Conservation (phyloP, 768 basidiomycete species). For the Gyrodon lividus region DNA sequence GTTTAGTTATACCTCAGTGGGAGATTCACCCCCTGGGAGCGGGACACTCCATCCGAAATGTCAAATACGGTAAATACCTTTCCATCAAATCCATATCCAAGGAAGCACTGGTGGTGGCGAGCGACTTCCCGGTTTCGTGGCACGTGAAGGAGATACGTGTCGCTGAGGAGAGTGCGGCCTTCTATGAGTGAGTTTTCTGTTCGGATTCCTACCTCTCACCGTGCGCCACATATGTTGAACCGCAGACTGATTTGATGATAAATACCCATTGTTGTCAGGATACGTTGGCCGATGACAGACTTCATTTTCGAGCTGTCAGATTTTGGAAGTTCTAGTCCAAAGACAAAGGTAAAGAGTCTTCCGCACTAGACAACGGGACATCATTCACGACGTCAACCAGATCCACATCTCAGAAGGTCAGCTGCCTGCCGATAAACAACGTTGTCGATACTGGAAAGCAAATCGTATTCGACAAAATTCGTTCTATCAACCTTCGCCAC, state of each 20-base stretch:
- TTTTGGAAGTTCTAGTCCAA: conserved; percentile 24
- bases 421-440: conserved; percentile 21
- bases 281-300: conserved; percentile 29
- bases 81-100: conserved; percentile 25
- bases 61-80: conserved; percentile 32
- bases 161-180: conserved; percentile 25
- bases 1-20: conserved; percentile 18
- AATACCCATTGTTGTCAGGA: conserved; percentile 12
- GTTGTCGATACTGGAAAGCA: conserved; percentile 31
- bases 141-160: conserved; percentile 25
- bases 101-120: conserved; percentile 23
- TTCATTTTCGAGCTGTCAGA: conserved; percentile 27
- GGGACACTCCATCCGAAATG: conserved; percentile 30
- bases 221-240: background rate
- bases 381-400: conserved; percentile 8
- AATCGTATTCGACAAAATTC: conserved; percentile 28
- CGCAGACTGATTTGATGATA: background rate
- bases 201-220: background rate
- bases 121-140: conserved; percentile 31
- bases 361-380: background rate
- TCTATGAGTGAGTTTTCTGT: conserved; percentile 23
- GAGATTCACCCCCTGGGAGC: conserved; percentile 29
- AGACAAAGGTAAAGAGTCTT: conserved; percentile 25
- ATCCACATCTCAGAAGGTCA: conserved; percentile 27
- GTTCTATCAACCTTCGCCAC: conserved; percentile 27